Percentiles rank a stretch among this genome's conserved stretches.
Evolutionary conservation across 2,329 filamentous ascomycete species (phyloP).

Genomic region (Dryadomyces sulphureus): DNA sequence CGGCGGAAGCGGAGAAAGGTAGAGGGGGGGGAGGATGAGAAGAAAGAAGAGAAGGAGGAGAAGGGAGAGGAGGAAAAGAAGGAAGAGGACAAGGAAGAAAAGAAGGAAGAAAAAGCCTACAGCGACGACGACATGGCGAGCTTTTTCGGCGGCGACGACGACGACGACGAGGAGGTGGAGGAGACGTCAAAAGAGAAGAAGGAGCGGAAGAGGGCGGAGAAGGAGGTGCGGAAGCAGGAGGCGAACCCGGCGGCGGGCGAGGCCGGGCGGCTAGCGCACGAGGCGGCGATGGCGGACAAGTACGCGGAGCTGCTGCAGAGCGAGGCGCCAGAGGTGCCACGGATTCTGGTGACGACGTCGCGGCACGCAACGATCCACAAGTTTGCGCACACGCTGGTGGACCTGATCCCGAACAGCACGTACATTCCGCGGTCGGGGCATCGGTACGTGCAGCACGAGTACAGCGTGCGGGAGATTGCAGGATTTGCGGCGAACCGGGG

Average conservation of each 20-base stretch:
- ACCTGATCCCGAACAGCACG: conserved; percentile 70
- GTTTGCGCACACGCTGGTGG: conserved; percentile 63
- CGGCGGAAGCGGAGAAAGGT: conserved; percentile 42
- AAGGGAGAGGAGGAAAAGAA: conserved; percentile 26
- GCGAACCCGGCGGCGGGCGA: conserved; percentile 25
- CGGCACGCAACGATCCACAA: conserved; percentile 79
- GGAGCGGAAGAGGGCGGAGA: conserved; percentile 16
- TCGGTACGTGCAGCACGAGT: conserved; percentile 66
- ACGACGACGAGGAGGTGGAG: conserved; percentile 23
- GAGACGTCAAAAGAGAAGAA: conserved; percentile 17
- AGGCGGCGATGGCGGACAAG: conserved; percentile 44
- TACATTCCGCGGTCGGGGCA: conserved; percentile 82
- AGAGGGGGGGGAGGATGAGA: conserved; percentile 23
- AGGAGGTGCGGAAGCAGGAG: conserved; percentile 23
- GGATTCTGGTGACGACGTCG: conserved; percentile 76
- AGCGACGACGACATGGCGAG: conserved; percentile 22
- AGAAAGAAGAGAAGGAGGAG: conserved; percentile 30
- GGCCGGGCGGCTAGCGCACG: conserved; percentile 34
- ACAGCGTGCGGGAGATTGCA: conserved; percentile 80
- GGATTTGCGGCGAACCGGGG: conserved; percentile 68
- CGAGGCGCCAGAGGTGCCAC: conserved; percentile 22
- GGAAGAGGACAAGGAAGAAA: conserved; percentile 28
- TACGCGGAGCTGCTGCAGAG: conserved; percentile 49
- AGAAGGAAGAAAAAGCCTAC: conserved; percentile 27
- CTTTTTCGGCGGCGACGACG: conserved; percentile 17